Evolutionary conservation across 73 alveolate genomes (phyloP).

Genomic region (Diophrys sp.): DNA sequence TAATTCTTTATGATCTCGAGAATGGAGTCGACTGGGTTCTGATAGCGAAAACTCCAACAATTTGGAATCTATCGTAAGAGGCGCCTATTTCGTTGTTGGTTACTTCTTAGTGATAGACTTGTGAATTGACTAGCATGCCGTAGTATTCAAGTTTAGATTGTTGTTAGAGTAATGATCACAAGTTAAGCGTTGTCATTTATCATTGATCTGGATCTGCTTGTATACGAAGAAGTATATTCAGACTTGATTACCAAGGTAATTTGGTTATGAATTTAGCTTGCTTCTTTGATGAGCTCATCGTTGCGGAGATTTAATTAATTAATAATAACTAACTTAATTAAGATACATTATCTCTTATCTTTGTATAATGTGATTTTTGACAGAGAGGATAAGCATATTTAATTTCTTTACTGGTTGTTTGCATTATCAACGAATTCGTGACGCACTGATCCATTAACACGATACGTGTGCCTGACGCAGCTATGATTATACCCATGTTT

Average conservation of each 20-base stretch:
- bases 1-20: conserved; percentile 36
- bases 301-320: background rate
- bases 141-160: conserved; percentile 95
- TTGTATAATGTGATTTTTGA: too few species aligned
- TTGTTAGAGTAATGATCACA: conserved; percentile 91
- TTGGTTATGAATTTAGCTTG: conserved; percentile 84
- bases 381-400: too few species aligned
- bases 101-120: conserved; percentile 82
- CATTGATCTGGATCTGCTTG: conserved; percentile 90
- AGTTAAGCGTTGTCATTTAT: conserved; percentile 85
- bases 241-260: conserved; percentile 95
- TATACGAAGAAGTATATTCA: conserved; percentile 86
- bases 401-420: too few species aligned
- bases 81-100: conserved; percentile 86
- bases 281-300: conserved; percentile 30
- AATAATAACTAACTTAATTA: too few species aligned
- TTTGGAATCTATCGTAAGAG: conserved; percentile 93
- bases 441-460: too few species aligned
- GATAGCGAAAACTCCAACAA: conserved; percentile 86
- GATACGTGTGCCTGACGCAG: too few species aligned
- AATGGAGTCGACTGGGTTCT: conserved; percentile 92
- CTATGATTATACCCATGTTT: too few species aligned
- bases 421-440: too few species aligned
- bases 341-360: too few species aligned
- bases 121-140: conserved; percentile 90